Evolutionary conservation across 139 green algal species (phyloP).

Genomic region (Coelastrella sp.): DNA sequence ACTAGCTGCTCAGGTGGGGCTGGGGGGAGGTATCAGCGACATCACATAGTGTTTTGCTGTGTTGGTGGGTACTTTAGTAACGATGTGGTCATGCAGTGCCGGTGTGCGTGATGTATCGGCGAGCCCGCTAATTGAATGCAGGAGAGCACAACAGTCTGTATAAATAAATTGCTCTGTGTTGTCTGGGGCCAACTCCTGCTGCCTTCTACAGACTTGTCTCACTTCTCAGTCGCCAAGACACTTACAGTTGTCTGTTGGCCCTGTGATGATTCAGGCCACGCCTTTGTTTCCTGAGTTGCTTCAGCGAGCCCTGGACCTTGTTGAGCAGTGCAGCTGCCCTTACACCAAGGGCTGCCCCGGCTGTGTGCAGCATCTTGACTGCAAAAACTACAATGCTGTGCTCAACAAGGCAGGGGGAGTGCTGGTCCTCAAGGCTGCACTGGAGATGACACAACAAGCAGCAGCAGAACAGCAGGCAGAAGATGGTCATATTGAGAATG

Average conservation of each 20-base stretch:
- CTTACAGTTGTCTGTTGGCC: too few relatives aligned
- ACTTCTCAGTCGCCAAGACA: too few relatives aligned
- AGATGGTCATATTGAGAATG: not conserved
- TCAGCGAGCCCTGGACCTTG: conserved; percentile 73
- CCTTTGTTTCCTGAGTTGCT: conserved; percentile 82
- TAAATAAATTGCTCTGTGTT: too few relatives aligned
- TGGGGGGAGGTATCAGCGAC: not conserved
- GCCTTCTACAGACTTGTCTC: too few relatives aligned
- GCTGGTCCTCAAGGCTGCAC: conserved; percentile 53
- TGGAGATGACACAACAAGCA: conserved; percentile 6
- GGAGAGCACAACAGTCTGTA: too few relatives aligned
- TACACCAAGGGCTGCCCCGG: conserved; percentile 76
- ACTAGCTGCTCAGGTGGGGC: conserved; percentile 73
- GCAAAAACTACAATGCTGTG: conserved; percentile 80
- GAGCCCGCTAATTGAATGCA: too few relatives aligned
- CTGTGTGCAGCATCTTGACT: conserved; percentile 90
- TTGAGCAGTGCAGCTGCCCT: conserved; percentile 80
- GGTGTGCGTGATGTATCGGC: too few relatives aligned
- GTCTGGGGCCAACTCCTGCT: too few relatives aligned
- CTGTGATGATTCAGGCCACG: conserved; percentile 52
- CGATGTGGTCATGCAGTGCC: too few relatives aligned
- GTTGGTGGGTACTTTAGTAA: too few relatives aligned
- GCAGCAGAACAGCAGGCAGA: not conserved
- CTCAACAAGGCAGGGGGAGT: conserved; percentile 52
- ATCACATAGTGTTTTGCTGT: too few relatives aligned